A percentile compares a stretch with the other conserved stretches of the same genome.
These are phyloP conservation scores for Cryptococcus depauperatus DNA, from an alignment of 1,284 basidiomycete species.

Conservation along the genomic window DNA sequence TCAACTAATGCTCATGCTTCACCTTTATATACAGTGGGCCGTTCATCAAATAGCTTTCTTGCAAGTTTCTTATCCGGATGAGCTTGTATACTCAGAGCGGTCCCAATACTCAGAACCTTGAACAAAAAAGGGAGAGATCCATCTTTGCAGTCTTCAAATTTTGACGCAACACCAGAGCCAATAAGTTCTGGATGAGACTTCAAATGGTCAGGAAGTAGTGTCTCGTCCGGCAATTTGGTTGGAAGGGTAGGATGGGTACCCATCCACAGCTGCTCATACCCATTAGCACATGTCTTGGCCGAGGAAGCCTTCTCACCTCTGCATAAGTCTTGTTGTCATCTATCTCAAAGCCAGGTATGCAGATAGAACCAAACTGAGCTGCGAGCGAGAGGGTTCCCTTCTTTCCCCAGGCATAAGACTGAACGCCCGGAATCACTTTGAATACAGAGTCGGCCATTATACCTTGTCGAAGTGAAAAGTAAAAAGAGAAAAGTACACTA, in stretches of 20 bases:
- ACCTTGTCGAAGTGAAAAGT: neutral
- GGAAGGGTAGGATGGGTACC: constrained; percentile 89
- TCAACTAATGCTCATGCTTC: constrained; percentile 18
- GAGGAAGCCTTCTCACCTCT: no score
- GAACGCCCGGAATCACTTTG: constrained; percentile 41
- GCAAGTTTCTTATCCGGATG: constrained; percentile 92
- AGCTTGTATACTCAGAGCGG: constrained; percentile 92
- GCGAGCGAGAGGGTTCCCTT: constrained; percentile 49
- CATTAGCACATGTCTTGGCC: neutral
- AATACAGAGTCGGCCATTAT: constrained; percentile 22
- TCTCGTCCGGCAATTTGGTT: constrained; percentile 54
- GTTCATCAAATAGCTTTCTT: constrained; percentile 61
- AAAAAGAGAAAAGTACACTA: neutral
- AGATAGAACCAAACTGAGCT: constrained; percentile 49
- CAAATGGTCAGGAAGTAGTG: constrained; percentile 57
- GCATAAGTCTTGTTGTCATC: constrained; percentile 57
- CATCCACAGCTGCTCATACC: constrained; percentile 86
- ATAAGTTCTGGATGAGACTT: constrained; percentile 56
- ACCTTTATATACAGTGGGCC: constrained; percentile 88
- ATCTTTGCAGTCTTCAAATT: constrained; percentile 53
- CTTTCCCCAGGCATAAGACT: constrained; percentile 53
- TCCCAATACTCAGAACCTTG: constrained; percentile 87
- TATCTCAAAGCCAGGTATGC: constrained; percentile 49
- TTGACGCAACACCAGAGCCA: constrained; percentile 55
- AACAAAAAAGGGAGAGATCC: constrained; percentile 86